These are phyloP conservation scores for Fraxinus paxiana DNA, from an alignment of 305 asterid genomes.

Conservation along the genomic window DNA sequence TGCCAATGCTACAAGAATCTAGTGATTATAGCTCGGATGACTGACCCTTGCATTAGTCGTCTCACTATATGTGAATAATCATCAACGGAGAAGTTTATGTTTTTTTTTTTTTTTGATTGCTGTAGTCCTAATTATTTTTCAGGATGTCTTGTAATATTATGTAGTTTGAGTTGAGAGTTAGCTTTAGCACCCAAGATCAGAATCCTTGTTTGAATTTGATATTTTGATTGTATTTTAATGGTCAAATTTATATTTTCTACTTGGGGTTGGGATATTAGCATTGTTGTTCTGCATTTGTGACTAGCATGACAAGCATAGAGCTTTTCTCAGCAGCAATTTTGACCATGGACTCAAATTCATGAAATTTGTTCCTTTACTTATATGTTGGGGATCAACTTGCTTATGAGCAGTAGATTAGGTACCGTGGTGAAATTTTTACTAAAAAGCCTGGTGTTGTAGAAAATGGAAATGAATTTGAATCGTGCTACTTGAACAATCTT, in stretches of 20 bases:
- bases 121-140: constrained; percentile 8
- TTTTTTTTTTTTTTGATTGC: neutral
- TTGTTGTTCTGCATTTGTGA: neutral
- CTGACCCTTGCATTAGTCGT: constrained; percentile 21
- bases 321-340: neutral
- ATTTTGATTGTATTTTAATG: neutral
- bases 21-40: constrained; percentile 90
- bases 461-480: neutral
- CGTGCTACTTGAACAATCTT: neutral
- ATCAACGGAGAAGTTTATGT: neutral
- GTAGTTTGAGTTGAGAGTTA: constrained; percentile 5
- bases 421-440: neutral
- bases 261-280: neutral
- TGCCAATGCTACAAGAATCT: constrained; percentile 73
- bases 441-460: neutral
- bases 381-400: neutral
- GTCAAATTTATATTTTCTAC: neutral
- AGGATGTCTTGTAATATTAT: constrained; percentile 1
- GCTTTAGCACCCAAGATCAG: neutral
- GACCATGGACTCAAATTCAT: neutral
- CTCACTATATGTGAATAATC: neutral
- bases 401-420: neutral
- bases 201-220: neutral
- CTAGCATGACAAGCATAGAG: neutral
- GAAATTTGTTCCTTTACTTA: neutral